Percentiles rank a stretch among this genome's conserved stretches.
phyloP scores from a whole-genome alignment of 805 yeast genomes.

The Maudiozyma turicensis region DNA sequence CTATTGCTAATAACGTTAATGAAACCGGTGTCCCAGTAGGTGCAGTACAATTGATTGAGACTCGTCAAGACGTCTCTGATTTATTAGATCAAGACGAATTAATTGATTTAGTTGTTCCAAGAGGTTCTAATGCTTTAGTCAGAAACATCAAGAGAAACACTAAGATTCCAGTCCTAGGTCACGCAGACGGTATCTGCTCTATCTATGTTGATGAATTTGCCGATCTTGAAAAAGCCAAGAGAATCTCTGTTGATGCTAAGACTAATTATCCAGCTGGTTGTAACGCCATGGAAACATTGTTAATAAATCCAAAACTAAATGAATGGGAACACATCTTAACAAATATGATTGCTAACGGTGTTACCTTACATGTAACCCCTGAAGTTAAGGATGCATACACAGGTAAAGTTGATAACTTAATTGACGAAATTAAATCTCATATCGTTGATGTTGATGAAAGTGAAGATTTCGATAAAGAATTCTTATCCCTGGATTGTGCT shows the following conservation, averaged over 20 bases:
- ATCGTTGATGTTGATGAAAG: slow-evolving; percentile 38
- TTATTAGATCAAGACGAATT: slow-evolving; percentile 75
- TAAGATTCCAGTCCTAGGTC: slow-evolving; percentile 94
- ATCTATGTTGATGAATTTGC: slow-evolving; percentile 73
- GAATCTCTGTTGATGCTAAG: slow-evolving; percentile 75
- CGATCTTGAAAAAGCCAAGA: slow-evolving; percentile 65
- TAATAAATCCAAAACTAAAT: slow-evolving; percentile 38
- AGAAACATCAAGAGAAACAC: slow-evolving; percentile 77
- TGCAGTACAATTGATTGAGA: slow-evolving; percentile 78
- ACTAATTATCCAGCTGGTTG: slow-evolving; percentile 99
- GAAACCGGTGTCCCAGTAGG: slow-evolving; percentile 67
- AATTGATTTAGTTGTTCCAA: slow-evolving; percentile 91
- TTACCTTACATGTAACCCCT: slow-evolving; percentile 58
- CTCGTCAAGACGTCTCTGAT: slow-evolving; percentile 84
- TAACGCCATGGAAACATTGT: slow-evolving; percentile 85
- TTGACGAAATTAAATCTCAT: slow-evolving; percentile 17
- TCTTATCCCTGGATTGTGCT: slow-evolving; percentile 73
- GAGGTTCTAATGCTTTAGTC: slow-evolving; percentile 94
- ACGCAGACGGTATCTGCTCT: slow-evolving; percentile 96
- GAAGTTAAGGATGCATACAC: slow-evolving; percentile 32
- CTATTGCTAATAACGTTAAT: slow-evolving; percentile 33
- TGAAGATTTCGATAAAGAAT: slow-evolving; percentile 71
- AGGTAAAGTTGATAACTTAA: slow-evolving; percentile 11
- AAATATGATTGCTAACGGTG: slow-evolving; percentile 52
- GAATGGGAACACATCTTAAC: slow-evolving; percentile 32